Base-by-base conservation (phyloP, 2,329 filamentous ascomycete species). In the Niveomyces coronatus region DNA sequence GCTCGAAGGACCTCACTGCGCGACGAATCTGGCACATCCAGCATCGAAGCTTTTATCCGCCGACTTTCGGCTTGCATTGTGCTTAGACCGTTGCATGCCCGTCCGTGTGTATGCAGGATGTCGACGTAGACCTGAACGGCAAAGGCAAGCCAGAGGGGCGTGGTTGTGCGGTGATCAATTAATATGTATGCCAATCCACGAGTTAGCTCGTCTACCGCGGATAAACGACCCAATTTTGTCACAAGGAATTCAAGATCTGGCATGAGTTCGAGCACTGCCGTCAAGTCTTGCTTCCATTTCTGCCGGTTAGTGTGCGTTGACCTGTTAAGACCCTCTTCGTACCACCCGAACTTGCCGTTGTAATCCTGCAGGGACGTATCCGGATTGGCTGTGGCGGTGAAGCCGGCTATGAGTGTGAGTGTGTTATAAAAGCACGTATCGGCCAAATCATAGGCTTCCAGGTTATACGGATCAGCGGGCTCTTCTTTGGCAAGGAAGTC, bases 161-260 rank as follows among this genome's bases (percentile, higher is more conserved):
- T 24, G 4, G 5, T 18, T 8, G 4, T 9, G 10, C 14, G 4
- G 8, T 17, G 4, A 22, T 22, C 9, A 3, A 35, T 14, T 2
- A 42, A 19, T 3, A 14, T 6, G 7, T 33, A 22, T 14, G 23
- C 30, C 9, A 39, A 5, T 5, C 42, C 48, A 11, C 46, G 42
- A 11, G 45, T 30, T 9, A 52, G 20, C 16, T 52, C 50, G 18
- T 52, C 47, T n/a, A 49, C 46, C 2, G 45, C 31, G 1, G 33
- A 31, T 4, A 45, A 40, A 3, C 11, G 18, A 13, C 35, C 19
- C 6, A 47, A 17, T 11, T 26, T 31, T 1, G 36, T 43, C 9
- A 38, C 15, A 5, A 50, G 37, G 19, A 43, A 44, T 4, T 43
- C 30, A 8, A 45, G 17, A 10, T 45, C 38, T 1, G 42, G 19